These are phyloP conservation scores for Coniochaeta sp. DNA, from an alignment of 2,329 filamentous ascomycete species.

Conservation along the genomic window DNA sequence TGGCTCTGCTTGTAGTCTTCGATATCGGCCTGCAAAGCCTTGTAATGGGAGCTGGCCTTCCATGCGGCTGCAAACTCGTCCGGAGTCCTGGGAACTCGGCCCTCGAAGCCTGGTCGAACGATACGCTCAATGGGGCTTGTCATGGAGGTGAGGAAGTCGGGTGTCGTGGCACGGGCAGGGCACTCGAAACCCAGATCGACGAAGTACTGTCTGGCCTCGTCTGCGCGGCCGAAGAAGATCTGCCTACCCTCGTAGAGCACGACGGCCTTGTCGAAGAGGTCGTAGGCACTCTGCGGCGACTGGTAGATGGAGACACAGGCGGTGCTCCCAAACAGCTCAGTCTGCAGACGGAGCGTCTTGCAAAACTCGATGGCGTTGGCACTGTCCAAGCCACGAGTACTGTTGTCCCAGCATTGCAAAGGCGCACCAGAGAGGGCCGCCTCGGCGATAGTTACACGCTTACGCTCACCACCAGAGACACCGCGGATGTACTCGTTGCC, in stretches of 20 bases:
- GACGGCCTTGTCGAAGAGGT: slow-evolving; percentile 52
- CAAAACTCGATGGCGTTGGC: slow-evolving; percentile 72
- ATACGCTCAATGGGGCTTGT: slow-evolving; percentile 52
- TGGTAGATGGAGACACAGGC: slow-evolving; percentile 70
- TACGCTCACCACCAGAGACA: slow-evolving; percentile 67
- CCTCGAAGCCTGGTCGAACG: slow-evolving; percentile 48
- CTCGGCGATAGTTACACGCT: slow-evolving; percentile 58
- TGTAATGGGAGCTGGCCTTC: slow-evolving; percentile 46
- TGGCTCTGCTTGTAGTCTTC: slow-evolving; percentile 46
- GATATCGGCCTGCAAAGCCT: slow-evolving; percentile 44
- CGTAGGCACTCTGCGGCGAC: slow-evolving; percentile 57
- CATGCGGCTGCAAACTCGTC: slow-evolving; percentile 54
- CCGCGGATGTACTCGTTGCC: slow-evolving; percentile 71
- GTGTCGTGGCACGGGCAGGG: slow-evolving; percentile 58
- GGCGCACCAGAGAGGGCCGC: slow-evolving; percentile 51
- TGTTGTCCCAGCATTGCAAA: slow-evolving; percentile 65
- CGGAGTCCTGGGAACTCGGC: slow-evolving; percentile 48
- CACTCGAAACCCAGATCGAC: slow-evolving; percentile 60
- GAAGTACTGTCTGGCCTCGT: slow-evolving; percentile 58
- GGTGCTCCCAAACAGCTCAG: slow-evolving; percentile 59
- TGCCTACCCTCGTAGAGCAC: slow-evolving; percentile 55
- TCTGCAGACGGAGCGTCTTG: slow-evolving; percentile 60
- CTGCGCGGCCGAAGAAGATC: slow-evolving; percentile 55
- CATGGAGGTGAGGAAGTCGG: slow-evolving; percentile 67
- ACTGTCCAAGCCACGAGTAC: slow-evolving; percentile 65